Evolutionary conservation across 202 grass and related monocot species (phyloP).

Genomic region (Zizania palustris): DNA sequence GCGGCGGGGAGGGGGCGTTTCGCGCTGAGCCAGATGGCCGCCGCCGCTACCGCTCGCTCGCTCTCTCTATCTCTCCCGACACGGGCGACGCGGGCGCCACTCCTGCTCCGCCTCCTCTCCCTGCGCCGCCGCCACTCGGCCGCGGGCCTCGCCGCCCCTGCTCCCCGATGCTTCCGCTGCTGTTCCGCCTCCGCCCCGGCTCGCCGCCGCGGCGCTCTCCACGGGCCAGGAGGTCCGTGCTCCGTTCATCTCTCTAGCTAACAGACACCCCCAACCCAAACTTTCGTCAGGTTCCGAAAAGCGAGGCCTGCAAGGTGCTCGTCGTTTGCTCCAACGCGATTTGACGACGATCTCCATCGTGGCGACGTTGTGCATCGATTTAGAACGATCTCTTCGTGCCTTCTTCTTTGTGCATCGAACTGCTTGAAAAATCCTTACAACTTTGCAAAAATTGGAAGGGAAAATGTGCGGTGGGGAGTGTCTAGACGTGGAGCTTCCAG

Average conservation of each 20-base stretch:
- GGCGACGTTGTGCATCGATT: neutral
- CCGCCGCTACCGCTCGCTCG: too few species aligned
- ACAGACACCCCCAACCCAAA: too few species aligned
- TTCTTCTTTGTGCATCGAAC: neutral
- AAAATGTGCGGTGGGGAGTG: neutral
- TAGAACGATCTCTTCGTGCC: neutral
- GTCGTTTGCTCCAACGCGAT: neutral
- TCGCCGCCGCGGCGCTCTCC: neutral
- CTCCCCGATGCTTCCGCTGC: too few species aligned
- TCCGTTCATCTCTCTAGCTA: too few species aligned
- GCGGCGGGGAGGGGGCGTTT: too few species aligned
- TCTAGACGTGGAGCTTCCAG: slow-evolving; percentile 24
- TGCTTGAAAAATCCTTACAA: neutral
- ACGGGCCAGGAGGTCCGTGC: slow-evolving; percentile 33
- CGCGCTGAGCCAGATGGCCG: too few species aligned
- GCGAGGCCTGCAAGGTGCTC: neutral
- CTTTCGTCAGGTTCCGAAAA: neutral
- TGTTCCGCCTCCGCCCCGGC: neutral
- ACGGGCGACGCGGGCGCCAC: too few species aligned
- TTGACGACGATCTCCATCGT: neutral
- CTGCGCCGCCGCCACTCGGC: too few species aligned
- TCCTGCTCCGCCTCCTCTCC: too few species aligned
- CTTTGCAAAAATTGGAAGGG: neutral
- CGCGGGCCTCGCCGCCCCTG: too few species aligned
- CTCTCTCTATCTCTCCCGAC: too few species aligned